Conservation (phyloP, 1,139 yeast species). For the Yamadazyma pseudoaaseri region DNA sequence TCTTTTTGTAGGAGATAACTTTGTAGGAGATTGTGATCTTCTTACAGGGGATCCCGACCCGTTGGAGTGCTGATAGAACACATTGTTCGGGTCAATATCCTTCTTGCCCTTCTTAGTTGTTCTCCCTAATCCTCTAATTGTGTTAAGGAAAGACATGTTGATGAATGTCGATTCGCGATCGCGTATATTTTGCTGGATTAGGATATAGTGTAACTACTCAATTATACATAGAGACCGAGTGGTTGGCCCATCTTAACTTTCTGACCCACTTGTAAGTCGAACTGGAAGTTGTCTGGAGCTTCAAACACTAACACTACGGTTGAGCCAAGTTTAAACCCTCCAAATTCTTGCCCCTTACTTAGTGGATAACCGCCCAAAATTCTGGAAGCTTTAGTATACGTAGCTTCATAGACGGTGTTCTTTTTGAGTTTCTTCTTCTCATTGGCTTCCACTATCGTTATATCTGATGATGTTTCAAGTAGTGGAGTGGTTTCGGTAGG, state of each 20-base stretch:
- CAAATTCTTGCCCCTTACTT: conserved; percentile 91
- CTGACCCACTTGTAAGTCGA: conserved; percentile 68
- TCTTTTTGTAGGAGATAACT: conserved; percentile 29
- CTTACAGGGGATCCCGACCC: conserved; percentile 34
- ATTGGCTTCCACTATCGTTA: conserved; percentile 7
- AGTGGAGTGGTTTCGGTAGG: conserved; percentile 34
- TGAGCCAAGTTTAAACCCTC: conserved; percentile 94
- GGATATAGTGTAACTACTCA: not conserved
- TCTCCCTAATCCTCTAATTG: conserved; percentile 63
- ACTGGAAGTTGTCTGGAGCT: conserved; percentile 80
- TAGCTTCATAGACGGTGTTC: conserved; percentile 92
- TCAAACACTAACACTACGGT: conserved; percentile 96
- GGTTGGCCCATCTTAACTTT: conserved; percentile 83
- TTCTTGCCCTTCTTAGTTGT: conserved; percentile 55
- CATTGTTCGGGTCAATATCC: conserved; percentile 36
- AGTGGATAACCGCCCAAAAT: conserved; percentile 88
- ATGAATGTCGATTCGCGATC: not conserved
- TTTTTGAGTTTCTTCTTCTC: conserved; percentile 49
- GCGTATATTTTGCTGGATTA: not conserved
- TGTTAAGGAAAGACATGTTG: conserved; percentile 44
- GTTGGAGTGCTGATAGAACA: conserved; percentile 33
- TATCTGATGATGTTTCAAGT: conserved; percentile 13
- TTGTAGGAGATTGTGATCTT: conserved; percentile 35
- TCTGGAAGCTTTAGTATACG: conserved; percentile 76
- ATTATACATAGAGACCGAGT: conserved; percentile 55